These are phyloP conservation scores for Tausonia pullulans DNA, from an alignment of 1,284 basidiomycete genomes.

Conservation along the genomic window DNA sequence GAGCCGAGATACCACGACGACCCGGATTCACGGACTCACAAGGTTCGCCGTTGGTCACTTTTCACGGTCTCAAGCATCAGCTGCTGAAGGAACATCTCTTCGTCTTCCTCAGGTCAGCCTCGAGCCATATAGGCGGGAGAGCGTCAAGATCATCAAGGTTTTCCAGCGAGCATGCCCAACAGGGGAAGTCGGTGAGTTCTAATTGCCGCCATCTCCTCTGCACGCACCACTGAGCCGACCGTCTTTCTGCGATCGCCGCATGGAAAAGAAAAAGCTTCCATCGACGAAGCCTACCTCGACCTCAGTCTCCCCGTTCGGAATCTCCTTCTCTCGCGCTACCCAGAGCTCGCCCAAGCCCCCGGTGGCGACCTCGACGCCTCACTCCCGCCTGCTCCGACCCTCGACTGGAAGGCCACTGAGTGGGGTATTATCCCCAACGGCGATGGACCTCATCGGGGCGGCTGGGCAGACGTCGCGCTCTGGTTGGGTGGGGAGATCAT, in stretches of 20 bases:
- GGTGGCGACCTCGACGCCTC: slow-evolving; percentile 60
- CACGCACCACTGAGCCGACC: not conserved
- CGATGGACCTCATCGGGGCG: slow-evolving; percentile 31
- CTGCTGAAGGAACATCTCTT: not conserved
- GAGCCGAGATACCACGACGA: slow-evolving; percentile 83
- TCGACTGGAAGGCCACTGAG: slow-evolving; percentile 47
- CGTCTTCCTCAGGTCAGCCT: slow-evolving; percentile 60
- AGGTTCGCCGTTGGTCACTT: slow-evolving; percentile 42
- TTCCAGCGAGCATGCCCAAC: slow-evolving; percentile 66
- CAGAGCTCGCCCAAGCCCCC: slow-evolving; percentile 61
- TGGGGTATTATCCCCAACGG: slow-evolving; percentile 17
- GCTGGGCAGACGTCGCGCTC: slow-evolving; percentile 87
- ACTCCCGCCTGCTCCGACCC: slow-evolving; percentile 61
- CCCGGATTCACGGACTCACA: slow-evolving; percentile 78
- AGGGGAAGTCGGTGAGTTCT: slow-evolving; percentile 50
- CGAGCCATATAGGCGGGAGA: slow-evolving; percentile 86
- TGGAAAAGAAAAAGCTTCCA: slow-evolving; percentile 55
- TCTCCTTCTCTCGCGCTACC: slow-evolving; percentile 57
- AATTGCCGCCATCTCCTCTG: not conserved
- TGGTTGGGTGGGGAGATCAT: slow-evolving; percentile 83
- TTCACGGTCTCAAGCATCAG: not conserved
- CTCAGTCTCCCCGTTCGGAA: slow-evolving; percentile 66
- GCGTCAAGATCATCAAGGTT: slow-evolving; percentile 71
- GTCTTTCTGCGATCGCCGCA: not conserved
- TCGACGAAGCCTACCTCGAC: slow-evolving; percentile 73